Evolutionary conservation across 352 stramenopile genomes (phyloP), one percentile per base, ranked within the genome.

Genomic region (Globisporangium orthogonon): DNA sequence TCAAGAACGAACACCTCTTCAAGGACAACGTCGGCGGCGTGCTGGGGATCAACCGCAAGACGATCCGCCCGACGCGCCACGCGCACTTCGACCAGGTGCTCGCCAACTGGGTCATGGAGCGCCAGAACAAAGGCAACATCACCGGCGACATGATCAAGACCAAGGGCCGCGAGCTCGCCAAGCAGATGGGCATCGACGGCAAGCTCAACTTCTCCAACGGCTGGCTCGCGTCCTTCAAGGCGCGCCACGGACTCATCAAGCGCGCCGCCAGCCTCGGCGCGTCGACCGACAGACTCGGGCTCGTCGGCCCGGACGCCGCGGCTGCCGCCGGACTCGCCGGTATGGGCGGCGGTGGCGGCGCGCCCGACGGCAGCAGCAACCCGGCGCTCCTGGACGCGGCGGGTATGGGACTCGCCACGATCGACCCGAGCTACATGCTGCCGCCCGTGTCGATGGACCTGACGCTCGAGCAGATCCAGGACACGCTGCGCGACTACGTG

Each of bases 91-190:
- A 63, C 73, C 78, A 90, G 61, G 84, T 91, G 63, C 70, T 94
- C 50, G 82, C 82, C 52, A 92, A 92, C 64, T 94, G 84, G 84
- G 82, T 94, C 78, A 89, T 92, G 76, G 84, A 94, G 58, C 78
- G 84, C 48, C 84, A 94, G 71, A 89, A 89, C 70, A 91, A 92
- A 61, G 76, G 78, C 62, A 92, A 86, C 66, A 89, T 94, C 62
- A 92, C 84, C n/a, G 84, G 84, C 35, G 84, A 94, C 60, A 89
- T 91, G 75, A 91, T 94, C 71, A 92, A 92, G 69, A 78, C 72
- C 44, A 94, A 92, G 46, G 84, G 82, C 37, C 76, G 82, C 29
- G 82, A 94, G 53, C 66, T 94, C 28, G 73, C 78, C 55, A 90
- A 89, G 67, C 82, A 92, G 54, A 92, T 94, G 82, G 77, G 76